Conservation (phyloP, 805 yeast genomes). For the Vanderwaltozyma verrucispora region DNA sequence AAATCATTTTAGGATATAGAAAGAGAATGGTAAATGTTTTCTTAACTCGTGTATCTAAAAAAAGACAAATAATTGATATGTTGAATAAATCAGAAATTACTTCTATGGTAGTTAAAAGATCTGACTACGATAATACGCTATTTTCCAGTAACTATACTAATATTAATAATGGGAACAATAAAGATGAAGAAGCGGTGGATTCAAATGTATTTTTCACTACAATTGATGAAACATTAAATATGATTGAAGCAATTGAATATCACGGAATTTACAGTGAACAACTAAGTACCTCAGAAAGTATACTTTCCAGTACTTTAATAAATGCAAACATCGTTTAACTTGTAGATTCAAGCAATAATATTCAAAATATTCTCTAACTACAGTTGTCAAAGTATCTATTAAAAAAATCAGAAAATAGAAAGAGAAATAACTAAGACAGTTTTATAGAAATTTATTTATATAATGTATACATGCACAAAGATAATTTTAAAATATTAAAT, state of each 20-base stretch:
- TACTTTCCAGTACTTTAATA: conserved; percentile 6
- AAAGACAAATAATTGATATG: conserved; percentile 36
- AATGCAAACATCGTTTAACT: conserved; percentile 8
- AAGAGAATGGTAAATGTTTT: conserved; percentile 45
- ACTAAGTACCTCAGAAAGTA: conserved; percentile 5
- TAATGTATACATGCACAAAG: too few relatives aligned
- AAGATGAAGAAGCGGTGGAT: too few relatives aligned
- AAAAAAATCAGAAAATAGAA: too few relatives aligned
- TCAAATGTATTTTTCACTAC: conserved; percentile 38
- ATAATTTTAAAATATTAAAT: too few relatives aligned
- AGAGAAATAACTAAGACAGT: too few relatives aligned
- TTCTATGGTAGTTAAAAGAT: not conserved
- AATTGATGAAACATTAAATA: conserved; percentile 47
- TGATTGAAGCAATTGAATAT: conserved; percentile 30
- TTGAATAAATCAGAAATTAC: conserved; percentile 47
- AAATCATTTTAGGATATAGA: conserved; percentile 48
- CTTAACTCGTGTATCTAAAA: conserved; percentile 50
- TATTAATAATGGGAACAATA: too few relatives aligned
- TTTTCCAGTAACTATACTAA: too few relatives aligned
- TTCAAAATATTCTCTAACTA: too few relatives aligned
- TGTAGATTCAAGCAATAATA: not conserved
- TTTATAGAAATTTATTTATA: too few relatives aligned
- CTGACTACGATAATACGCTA: too few relatives aligned
- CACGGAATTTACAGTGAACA: conserved; percentile 1
- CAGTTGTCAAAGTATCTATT: too few relatives aligned